phyloP scores from a whole-genome alignment of 202 grass and related monocot genomes.

The Musa balbisiana region DNA sequence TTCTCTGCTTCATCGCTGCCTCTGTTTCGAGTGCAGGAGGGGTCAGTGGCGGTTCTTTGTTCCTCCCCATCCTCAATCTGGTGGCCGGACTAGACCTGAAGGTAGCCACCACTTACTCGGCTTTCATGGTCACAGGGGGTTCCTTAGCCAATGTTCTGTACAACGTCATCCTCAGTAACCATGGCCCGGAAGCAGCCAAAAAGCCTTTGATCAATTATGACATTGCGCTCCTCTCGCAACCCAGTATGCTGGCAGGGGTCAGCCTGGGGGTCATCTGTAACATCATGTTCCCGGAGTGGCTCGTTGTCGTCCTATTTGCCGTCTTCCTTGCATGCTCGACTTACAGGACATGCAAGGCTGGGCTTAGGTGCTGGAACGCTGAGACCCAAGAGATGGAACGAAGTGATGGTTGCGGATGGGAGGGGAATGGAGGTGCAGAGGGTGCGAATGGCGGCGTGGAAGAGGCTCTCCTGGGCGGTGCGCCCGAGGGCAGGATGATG shows the following conservation, averaged over 20 bases:
- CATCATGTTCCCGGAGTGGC: slow-evolving; percentile 80
- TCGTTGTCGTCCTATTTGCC: slow-evolving; percentile 63
- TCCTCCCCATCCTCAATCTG: slow-evolving; percentile 67
- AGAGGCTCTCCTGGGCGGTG: slow-evolving; percentile 38
- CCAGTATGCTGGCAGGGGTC: slow-evolving; percentile 70
- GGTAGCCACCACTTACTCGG: slow-evolving; percentile 42
- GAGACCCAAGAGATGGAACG: background rate
- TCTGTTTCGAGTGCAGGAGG: slow-evolving; percentile 67
- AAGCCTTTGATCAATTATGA: slow-evolving; percentile 49
- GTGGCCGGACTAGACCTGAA: slow-evolving; percentile 59
- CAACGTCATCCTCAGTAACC: slow-evolving; percentile 32
- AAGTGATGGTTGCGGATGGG: background rate
- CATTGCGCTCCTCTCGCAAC: slow-evolving; percentile 63
- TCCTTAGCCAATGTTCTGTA: slow-evolving; percentile 56
- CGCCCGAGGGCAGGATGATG: background rate
- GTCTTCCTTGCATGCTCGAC: slow-evolving; percentile 62
- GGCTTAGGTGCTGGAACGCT: slow-evolving; percentile 39
- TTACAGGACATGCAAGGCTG: slow-evolving; percentile 55
- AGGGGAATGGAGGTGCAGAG: slow-evolving; percentile 18
- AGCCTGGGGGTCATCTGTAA: slow-evolving; percentile 85
- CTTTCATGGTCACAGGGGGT: slow-evolving; percentile 83
- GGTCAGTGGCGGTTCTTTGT: slow-evolving; percentile 69
- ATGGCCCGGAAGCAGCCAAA: background rate
- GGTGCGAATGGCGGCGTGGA: slow-evolving; percentile 7
- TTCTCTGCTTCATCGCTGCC: slow-evolving; percentile 51